phyloP scores from a whole-genome alignment of 1,284 basidiomycete genomes.

The Fistulinella cinereoalba region DNA sequence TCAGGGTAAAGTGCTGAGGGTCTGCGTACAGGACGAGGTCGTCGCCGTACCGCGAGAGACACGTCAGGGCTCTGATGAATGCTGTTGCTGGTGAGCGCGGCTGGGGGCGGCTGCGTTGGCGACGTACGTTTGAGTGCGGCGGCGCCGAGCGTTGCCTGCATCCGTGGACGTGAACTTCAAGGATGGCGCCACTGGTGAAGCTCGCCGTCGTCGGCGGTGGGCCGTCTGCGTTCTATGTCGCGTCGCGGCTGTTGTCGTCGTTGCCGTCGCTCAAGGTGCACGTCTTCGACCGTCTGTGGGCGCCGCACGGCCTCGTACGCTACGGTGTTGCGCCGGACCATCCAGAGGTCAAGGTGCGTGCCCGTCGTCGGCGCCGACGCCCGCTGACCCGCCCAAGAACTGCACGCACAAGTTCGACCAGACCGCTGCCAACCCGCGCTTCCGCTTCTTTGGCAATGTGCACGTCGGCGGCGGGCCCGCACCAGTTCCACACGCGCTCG shows the following conservation, averaged over 20 bases:
- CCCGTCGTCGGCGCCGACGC: constrained; percentile 1
- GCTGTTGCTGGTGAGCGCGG: constrained; percentile 44
- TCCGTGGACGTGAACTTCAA: constrained; percentile 5
- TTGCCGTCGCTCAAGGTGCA: constrained; percentile 63
- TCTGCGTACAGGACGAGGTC: constrained; percentile 68
- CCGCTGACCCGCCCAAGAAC: constrained; percentile 58
- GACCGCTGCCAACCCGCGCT: constrained; percentile 68
- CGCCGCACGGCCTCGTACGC: constrained; percentile 91
- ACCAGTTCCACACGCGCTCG: constrained; percentile 47
- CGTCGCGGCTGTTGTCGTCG: constrained; percentile 73
- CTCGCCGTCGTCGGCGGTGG: constrained; percentile 87
- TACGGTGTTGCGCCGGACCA: constrained; percentile 99
- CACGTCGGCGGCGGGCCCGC: constrained; percentile 53
- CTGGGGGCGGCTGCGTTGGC: constrained; percentile 3
- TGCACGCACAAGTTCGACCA: constrained; percentile 94
- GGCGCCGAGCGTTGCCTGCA: constrained; percentile 50
- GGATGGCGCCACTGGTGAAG: constrained; percentile 41
- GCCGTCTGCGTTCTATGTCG: constrained; percentile 94
- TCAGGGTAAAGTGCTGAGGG: constrained; percentile 57
- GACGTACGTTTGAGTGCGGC: constrained; percentile 47
- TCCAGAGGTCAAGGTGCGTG: constrained; percentile 91
- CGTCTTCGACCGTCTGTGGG: constrained; percentile 91
- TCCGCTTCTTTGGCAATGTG: constrained; percentile 93
- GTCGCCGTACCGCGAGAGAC: constrained; percentile 77
- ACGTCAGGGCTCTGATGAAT: constrained; percentile 67